Evolutionary conservation across 768 basidiomycete genomes (phyloP).

Genomic region (Hericium coralloides): DNA sequence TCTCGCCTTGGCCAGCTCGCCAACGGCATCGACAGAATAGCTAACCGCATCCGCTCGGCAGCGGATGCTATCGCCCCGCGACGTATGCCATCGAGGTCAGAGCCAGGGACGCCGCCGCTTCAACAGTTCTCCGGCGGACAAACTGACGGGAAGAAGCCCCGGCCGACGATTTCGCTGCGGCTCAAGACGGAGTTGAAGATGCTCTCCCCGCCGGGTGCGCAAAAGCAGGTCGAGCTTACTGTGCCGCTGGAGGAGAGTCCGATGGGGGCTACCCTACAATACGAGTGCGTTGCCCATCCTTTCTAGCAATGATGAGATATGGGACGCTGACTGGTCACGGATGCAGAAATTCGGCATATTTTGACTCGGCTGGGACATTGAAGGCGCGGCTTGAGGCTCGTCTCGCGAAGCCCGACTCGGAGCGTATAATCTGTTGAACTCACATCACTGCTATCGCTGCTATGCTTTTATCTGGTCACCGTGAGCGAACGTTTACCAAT

Average conservation of each 20-base stretch:
- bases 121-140: too few species aligned
- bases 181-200: background rate
- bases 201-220: background rate
- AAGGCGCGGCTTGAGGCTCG: slow-evolving; percentile 12
- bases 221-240: background rate
- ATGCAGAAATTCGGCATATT: slow-evolving; percentile 2
- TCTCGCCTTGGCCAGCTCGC: too few species aligned
- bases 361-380: slow-evolving; percentile 9
- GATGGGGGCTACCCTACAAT: background rate
- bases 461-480: background rate
- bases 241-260: background rate
- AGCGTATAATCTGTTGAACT: slow-evolving; percentile 12
- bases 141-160: background rate
- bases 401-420: slow-evolving; percentile 2
- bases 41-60: too few species aligned
- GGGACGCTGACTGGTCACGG: background rate
- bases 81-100: too few species aligned
- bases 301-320: background rate
- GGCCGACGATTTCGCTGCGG: background rate
- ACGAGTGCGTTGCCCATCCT: background rate
- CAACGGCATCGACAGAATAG: too few species aligned
- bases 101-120: background rate
- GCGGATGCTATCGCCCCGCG: too few species aligned
- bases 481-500: too few species aligned
- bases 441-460: background rate